Conservation (phyloP, 768 basidiomycete genomes). For the Crassisporium funariophilum region DNA sequence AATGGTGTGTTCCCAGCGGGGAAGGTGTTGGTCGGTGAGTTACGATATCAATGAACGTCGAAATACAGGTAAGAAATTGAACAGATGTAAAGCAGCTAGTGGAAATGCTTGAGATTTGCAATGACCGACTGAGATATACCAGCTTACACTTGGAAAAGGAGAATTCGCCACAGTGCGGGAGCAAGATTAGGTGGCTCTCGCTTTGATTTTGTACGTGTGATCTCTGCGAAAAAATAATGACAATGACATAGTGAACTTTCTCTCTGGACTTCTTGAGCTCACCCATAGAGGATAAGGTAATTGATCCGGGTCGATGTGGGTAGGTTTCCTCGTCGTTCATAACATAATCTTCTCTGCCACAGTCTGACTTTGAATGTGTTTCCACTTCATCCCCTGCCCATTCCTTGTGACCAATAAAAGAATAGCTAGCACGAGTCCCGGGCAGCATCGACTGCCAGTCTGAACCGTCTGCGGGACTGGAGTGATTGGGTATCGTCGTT, state of each 20-base stretch:
- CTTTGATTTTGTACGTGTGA: slow-evolving; percentile 19
- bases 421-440: background rate
- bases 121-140: background rate
- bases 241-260: background rate
- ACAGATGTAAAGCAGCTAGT: slow-evolving; percentile 44
- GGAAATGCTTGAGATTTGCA: background rate
- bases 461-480: background rate
- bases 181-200: slow-evolving; percentile 36
- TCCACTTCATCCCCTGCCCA: background rate
- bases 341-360: background rate
- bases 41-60: slow-evolving; percentile 53
- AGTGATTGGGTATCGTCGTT: too few relatives aligned
- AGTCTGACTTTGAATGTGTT: background rate
- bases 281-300: too few relatives aligned
- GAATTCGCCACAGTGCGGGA: slow-evolving; percentile 50
- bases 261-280: background rate
- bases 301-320: background rate
- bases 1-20: slow-evolving; percentile 66
- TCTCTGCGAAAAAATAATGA: slow-evolving; percentile 7
- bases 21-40: slow-evolving; percentile 39
- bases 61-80: slow-evolving; percentile 51
- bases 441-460: background rate
- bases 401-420: background rate
- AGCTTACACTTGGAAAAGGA: slow-evolving; percentile 57
- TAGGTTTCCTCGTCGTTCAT: background rate